phyloP scores from a whole-genome alignment of 495 filamentous ascomycete species.

The Aspergillus asperescens region DNA sequence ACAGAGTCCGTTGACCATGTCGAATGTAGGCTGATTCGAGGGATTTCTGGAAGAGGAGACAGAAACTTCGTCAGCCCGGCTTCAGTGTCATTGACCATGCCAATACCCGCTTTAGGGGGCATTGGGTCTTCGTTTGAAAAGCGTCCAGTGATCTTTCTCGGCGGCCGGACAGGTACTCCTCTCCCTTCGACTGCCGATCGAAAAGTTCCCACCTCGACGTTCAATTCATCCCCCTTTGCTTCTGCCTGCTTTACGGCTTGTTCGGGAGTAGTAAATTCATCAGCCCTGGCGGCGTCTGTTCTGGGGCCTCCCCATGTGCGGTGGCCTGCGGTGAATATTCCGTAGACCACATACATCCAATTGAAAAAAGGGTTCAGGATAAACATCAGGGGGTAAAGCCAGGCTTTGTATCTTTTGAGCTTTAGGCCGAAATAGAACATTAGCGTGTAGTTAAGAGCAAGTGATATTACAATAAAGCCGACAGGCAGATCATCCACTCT shows the following conservation, averaged over 20 bases:
- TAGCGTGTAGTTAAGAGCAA: slow-evolving; percentile 89
- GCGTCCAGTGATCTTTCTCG: slow-evolving; percentile 64
- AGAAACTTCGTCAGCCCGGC: slow-evolving; percentile 34
- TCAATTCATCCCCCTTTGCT: slow-evolving; percentile 80
- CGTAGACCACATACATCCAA: slow-evolving; percentile 93
- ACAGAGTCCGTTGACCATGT: slow-evolving; percentile 69
- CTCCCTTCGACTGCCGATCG: slow-evolving; percentile 61
- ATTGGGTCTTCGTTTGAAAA: slow-evolving; percentile 26
- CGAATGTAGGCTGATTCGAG: slow-evolving; percentile 50
- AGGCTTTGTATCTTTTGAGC: slow-evolving; percentile 84
- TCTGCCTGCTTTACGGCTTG: slow-evolving; percentile 78
- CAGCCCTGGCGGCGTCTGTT: slow-evolving; percentile 83
- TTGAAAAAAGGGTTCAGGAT: slow-evolving; percentile 95
- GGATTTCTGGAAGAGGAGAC: slow-evolving; percentile 41
- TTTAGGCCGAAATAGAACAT: slow-evolving; percentile 95
- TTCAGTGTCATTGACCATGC: slow-evolving; percentile 27
- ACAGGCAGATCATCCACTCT: slow-evolving; percentile 73
- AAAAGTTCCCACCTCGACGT: slow-evolving; percentile 87
- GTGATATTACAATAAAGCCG: slow-evolving; percentile 91
- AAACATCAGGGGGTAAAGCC: slow-evolving; percentile 96
- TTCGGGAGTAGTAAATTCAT: slow-evolving; percentile 70
- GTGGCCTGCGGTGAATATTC: slow-evolving; percentile 87
- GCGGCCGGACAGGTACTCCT: slow-evolving; percentile 61
- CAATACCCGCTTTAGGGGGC: neutral
- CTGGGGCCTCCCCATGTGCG: slow-evolving; percentile 95